Evolutionary conservation across 164 flowering plant genomes (phyloP), one percentile per base, ranked within the genome.

Genomic region (Hamamelis virginiana): DNA sequence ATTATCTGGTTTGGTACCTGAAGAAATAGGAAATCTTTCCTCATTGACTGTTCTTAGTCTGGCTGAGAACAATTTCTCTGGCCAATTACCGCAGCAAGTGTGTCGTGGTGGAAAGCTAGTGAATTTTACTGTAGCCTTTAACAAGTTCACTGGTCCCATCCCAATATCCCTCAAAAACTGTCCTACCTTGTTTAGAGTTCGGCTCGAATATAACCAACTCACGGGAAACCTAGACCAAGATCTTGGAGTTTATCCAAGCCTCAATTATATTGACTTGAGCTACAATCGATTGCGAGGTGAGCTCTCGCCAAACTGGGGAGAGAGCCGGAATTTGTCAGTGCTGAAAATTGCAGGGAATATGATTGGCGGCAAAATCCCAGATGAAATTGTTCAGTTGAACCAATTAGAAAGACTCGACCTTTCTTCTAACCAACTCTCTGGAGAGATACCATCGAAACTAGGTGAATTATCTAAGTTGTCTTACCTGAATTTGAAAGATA

Each of bases 211-310:
- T 1, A 82, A 82, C 65, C 53, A 45, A 5, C 63, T 80, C 4
- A 41, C 43, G 0, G 80, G 83, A 5, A 21, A 65, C 9, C 14
- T 80, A 11, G 2, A 43, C 9, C 8, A 71, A 55, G 81, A 67
- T 27, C 74, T 82, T 45, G 85, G 85, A 0, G 69, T 77, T 0
- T 82, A 82, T 65, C 81, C 80, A 23, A 79, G 71, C 12, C 59
- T 78, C 14, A 62, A 18, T 52, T 81, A 70, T 60, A 68, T 78
- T 16, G 79, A 80, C 57, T 19, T 80, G 41, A 78, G 81, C 64
- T 61, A 65, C 68, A 80, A 80, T 25, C 46, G 48, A 4, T 55
- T 80, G 18, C 8, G 43, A 0, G 83, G 83, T 1, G 61, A 69
- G 72, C n/a, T 80, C 8, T 75, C 77, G 1, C 50, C 71, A 1